Percentiles rank a stretch among this genome's conserved stretches.
These are phyloP conservation scores for Isabelozyma rhagii DNA, from an alignment of 805 yeast genomes.

Conservation along the genomic window DNA sequence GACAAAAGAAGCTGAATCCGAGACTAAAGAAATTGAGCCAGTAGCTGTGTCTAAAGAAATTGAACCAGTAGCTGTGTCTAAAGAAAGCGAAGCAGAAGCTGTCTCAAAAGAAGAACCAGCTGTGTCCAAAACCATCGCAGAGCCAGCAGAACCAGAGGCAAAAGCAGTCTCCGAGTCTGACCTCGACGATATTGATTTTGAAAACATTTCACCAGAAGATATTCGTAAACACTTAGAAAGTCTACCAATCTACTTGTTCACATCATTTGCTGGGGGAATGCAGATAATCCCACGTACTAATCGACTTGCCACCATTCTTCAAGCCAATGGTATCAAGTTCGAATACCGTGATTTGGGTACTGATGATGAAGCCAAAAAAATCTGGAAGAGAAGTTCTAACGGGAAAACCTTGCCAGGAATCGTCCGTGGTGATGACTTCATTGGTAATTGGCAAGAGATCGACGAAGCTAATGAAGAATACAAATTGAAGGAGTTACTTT, in stretches of 20 bases:
- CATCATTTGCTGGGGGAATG: slow-evolving; percentile 86
- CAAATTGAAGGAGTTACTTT: slow-evolving; percentile 58
- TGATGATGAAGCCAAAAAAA: slow-evolving; percentile 77
- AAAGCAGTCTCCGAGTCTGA: background rate
- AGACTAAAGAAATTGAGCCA: slow-evolving; percentile 3
- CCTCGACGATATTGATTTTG: slow-evolving; percentile 15
- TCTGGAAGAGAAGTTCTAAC: slow-evolving; percentile 73
- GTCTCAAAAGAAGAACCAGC: background rate
- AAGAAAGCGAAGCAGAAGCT: slow-evolving; percentile 8
- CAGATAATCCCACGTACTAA: slow-evolving; percentile 76
- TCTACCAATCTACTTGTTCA: slow-evolving; percentile 71
- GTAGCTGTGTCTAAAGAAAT: slow-evolving; percentile 2
- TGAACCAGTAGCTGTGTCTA: background rate
- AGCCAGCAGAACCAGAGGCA: background rate
- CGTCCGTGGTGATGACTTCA: slow-evolving; percentile 74
- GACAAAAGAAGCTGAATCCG: slow-evolving; percentile 3
- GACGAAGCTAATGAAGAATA: slow-evolving; percentile 85
- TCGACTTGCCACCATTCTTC: slow-evolving; percentile 67
- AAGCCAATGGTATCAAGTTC: slow-evolving; percentile 68
- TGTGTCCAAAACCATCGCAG: no score
- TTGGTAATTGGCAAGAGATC: slow-evolving; percentile 83
- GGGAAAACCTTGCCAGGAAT: slow-evolving; percentile 83
- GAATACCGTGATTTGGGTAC: slow-evolving; percentile 79
- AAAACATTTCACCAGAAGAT: slow-evolving; percentile 39
- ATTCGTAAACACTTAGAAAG: slow-evolving; percentile 40